Conservation (phyloP, 306 rosid species). For the Quercus mongolica region DNA sequence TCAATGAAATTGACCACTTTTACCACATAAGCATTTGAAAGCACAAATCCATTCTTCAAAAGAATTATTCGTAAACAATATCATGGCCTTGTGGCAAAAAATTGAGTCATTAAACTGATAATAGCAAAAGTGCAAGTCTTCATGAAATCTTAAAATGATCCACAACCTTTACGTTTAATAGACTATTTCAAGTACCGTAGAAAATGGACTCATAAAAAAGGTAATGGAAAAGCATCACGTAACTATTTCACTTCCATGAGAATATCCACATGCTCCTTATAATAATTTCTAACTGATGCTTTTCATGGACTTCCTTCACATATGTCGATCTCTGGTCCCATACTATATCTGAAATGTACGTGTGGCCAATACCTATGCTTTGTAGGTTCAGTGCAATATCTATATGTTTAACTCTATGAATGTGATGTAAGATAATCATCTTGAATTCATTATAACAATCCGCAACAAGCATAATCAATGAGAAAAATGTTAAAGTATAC, state of each 20-base stretch:
- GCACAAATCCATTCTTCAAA: not conserved
- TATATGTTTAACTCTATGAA: not conserved
- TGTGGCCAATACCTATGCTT: constrained; percentile 32
- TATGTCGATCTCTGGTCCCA: constrained; percentile 17
- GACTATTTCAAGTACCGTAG: not conserved
- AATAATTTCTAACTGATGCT: constrained; percentile 34
- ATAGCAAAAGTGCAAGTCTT: not conserved
- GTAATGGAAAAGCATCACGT: constrained; percentile 9
- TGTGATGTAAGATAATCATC: constrained; percentile 19
- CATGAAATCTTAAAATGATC: not conserved
- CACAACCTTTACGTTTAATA: not conserved
- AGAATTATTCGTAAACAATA: no score
- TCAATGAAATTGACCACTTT: not conserved
- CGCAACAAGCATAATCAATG: constrained; percentile 7
- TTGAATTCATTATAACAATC: constrained; percentile 19
- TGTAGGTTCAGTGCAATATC: constrained; percentile 22
- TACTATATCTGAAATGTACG: constrained; percentile 39
- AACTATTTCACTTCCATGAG: constrained; percentile 7
- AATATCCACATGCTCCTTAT: constrained; percentile 26
- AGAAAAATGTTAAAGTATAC: not conserved
- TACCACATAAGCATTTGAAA: not conserved
- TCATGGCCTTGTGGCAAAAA: no score
- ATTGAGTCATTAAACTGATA: not conserved
- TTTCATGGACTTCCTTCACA: constrained; percentile 25
- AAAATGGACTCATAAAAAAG: constrained; percentile 15